Conservation (phyloP, 2,329 filamentous ascomycete genomes). For the Truncatella angustata region DNA sequence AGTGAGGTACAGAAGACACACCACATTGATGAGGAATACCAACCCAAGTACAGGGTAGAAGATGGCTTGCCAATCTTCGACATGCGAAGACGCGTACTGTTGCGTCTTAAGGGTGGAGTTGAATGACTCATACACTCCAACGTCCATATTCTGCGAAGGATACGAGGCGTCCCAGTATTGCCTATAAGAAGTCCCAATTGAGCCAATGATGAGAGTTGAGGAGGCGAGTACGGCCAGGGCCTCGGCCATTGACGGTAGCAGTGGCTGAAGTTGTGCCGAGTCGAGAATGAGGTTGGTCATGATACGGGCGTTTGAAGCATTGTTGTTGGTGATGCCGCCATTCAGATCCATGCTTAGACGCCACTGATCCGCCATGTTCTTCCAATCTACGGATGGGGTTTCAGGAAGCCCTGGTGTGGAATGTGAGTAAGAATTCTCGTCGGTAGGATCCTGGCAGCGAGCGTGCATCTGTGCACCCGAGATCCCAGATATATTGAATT, state of each 20-base stretch:
- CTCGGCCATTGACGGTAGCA: conserved; percentile 69
- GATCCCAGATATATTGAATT: conserved; percentile 53
- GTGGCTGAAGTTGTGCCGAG: conserved; percentile 39
- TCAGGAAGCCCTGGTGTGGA: conserved; percentile 34
- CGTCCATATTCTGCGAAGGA: conserved; percentile 35
- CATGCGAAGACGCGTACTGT: conserved; percentile 68
- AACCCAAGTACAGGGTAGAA: conserved; percentile 67
- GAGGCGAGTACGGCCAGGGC: conserved; percentile 68
- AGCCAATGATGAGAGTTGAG: conserved; percentile 62
- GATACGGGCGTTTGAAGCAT: conserved; percentile 59
- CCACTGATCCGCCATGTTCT: conserved; percentile 54
- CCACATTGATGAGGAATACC: conserved; percentile 65
- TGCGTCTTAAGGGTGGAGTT: conserved; percentile 62
- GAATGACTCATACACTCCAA: conserved; percentile 56
- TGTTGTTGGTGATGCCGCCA: conserved; percentile 51
- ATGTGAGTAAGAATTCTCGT: conserved; percentile 54
- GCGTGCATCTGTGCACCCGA: conserved; percentile 59
- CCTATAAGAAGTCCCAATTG: conserved; percentile 58
- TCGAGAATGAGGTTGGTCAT: conserved; percentile 53
- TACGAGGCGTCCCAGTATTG: conserved; percentile 49
- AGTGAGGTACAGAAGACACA: conserved; percentile 64
- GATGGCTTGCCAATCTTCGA: conserved; percentile 56
- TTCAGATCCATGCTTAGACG: conserved; percentile 52
- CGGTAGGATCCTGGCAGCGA: conserved; percentile 56
- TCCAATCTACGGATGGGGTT: conserved; percentile 47